phyloP scores from a whole-genome alignment of 306 rosid species.

The Boehmeria nivea region DNA sequence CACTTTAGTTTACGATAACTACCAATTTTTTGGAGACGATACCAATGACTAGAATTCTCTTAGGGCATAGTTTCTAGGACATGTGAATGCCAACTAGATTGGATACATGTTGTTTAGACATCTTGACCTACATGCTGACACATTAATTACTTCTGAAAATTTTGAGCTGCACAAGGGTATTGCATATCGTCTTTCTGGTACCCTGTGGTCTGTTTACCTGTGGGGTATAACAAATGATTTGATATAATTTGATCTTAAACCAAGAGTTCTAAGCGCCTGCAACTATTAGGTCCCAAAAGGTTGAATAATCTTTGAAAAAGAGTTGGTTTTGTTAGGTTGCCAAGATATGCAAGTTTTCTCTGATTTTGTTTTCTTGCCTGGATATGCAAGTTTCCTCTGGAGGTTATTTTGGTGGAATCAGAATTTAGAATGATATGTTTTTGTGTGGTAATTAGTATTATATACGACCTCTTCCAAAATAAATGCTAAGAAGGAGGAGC shows the following conservation, averaged over 20 bases:
- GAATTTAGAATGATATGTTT: too few species aligned
- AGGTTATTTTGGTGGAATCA: too few species aligned
- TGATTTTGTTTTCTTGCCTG: background rate
- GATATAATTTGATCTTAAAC: background rate
- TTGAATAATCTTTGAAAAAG: background rate
- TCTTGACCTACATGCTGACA: background rate
- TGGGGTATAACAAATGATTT: background rate
- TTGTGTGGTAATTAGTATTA: too few species aligned
- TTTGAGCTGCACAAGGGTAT: background rate
- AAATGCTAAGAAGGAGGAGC: too few species aligned
- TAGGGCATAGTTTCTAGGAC: too few species aligned
- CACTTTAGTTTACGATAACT: too few species aligned
- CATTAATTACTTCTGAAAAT: background rate
- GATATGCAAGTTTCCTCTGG: background rate
- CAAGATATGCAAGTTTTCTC: slow-evolving; percentile 2
- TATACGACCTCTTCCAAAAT: too few species aligned
- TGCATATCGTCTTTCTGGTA: background rate
- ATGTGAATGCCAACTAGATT: too few species aligned
- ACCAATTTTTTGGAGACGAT: too few species aligned
- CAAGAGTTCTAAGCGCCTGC: background rate
- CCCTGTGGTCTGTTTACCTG: background rate
- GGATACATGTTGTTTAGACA: too few species aligned
- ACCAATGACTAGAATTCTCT: too few species aligned
- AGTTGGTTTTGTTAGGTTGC: background rate
- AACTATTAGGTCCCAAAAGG: background rate